phyloP scores from a whole-genome alignment of 2,329 filamentous ascomycete species.

The Botryosphaeria dothidea region DNA sequence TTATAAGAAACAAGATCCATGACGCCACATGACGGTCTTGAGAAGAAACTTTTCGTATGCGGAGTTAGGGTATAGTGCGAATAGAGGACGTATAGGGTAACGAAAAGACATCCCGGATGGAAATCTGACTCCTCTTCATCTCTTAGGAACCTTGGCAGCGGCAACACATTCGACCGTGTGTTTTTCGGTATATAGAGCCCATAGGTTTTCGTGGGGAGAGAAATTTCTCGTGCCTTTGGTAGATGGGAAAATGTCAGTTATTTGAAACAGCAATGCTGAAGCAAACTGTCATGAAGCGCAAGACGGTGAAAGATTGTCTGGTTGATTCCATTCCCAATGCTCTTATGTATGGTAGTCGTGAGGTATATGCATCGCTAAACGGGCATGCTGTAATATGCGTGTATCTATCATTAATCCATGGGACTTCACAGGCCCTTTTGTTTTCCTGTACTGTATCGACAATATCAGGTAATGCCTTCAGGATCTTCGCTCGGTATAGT shows the following conservation, averaged over 20 bases:
- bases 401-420: not conserved
- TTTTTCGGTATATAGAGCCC: constrained; percentile 6
- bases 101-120: not conserved
- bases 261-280: not conserved
- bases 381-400: not conserved
- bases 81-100: not conserved
- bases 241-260: not conserved
- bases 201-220: not conserved
- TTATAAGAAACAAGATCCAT: not conserved
- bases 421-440: not conserved
- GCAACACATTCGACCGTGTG: constrained; percentile 3
- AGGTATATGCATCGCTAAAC: not conserved
- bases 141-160: not conserved
- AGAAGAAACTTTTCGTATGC: not conserved
- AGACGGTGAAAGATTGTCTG: not conserved
- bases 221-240: not conserved
- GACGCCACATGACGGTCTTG: not conserved
- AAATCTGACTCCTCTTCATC: not conserved
- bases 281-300: not conserved
- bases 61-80: not conserved
- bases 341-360: not conserved
- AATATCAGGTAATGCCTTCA: not conserved
- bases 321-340: not conserved
- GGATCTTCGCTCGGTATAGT: not conserved
- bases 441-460: not conserved